These are phyloP conservation scores for Tylopilus rubrobrunneus DNA, from an alignment of 768 basidiomycete genomes.

Conservation along the genomic window DNA sequence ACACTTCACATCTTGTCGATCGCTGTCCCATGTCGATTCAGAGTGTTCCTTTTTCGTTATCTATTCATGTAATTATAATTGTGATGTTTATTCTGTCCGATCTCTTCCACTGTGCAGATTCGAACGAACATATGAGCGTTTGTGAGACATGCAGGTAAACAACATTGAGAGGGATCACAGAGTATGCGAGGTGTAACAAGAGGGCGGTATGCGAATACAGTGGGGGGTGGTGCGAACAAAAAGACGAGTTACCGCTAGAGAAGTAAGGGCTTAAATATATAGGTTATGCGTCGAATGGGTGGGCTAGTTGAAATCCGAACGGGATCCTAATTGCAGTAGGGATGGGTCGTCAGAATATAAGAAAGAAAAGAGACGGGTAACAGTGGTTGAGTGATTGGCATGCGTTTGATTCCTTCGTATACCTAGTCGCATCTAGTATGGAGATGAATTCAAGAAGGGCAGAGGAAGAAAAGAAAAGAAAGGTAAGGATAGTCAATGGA, in stretches of 20 bases:
- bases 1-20: neutral
- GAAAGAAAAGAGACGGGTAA: neutral
- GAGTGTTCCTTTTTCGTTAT: slow-evolving; percentile 9
- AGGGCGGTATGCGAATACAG: slow-evolving; percentile 16
- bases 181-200: slow-evolving; percentile 3
- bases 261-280: slow-evolving; percentile 2
- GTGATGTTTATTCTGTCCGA: neutral
- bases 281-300: neutral
- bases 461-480: neutral
- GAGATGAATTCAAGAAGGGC: slow-evolving; percentile 11
- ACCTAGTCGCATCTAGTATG: slow-evolving; percentile 14
- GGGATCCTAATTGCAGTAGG: neutral
- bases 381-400: neutral
- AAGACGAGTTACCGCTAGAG: too few relatives aligned
- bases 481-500: neutral
- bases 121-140: neutral
- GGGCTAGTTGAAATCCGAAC: neutral
- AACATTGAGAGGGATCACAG: neutral
- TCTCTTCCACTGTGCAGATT: neutral
- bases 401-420: slow-evolving; percentile 1
- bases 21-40: slow-evolving; percentile 4
- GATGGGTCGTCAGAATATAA: neutral
- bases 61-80: slow-evolving; percentile 30
- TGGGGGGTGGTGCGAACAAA: neutral
- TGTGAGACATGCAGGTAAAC: neutral